These are phyloP conservation scores for Schizochytrium sp. DNA, from an alignment of 108 stramenopile species.

Conservation along the genomic window DNA sequence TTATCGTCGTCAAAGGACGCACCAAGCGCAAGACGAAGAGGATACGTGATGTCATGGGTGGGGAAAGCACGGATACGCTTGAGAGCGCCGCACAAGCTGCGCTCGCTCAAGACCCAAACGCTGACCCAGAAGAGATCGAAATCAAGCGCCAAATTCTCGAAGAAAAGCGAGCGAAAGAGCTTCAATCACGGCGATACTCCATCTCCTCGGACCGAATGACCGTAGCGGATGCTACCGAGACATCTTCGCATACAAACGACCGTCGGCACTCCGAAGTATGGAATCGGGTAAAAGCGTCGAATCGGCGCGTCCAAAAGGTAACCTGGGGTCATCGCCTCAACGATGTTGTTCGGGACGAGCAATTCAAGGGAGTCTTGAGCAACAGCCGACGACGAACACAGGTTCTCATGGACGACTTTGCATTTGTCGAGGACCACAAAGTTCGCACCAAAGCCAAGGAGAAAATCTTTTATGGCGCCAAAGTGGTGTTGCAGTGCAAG, in stretches of 20 bases:
- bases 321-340: background rate
- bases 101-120: background rate
- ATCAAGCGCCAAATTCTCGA: background rate
- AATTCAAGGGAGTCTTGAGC: background rate
- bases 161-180: background rate
- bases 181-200: background rate
- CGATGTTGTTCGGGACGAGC: background rate
- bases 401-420: background rate
- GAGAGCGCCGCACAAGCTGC: background rate
- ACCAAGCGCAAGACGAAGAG: background rate
- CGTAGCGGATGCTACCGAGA: background rate
- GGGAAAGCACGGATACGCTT: background rate
- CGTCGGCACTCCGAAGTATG: background rate
- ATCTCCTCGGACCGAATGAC: background rate
- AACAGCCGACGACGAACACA: background rate
- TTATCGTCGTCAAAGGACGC: background rate
- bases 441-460: background rate
- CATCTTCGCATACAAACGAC: background rate
- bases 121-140: background rate
- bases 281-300: background rate
- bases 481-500: background rate
- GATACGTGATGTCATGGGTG: background rate
- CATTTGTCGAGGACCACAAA: background rate
- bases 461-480: conserved; percentile 15
- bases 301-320: background rate